Conservation (phyloP, 495 filamentous ascomycete genomes). For the Evernia prunastri region DNA sequence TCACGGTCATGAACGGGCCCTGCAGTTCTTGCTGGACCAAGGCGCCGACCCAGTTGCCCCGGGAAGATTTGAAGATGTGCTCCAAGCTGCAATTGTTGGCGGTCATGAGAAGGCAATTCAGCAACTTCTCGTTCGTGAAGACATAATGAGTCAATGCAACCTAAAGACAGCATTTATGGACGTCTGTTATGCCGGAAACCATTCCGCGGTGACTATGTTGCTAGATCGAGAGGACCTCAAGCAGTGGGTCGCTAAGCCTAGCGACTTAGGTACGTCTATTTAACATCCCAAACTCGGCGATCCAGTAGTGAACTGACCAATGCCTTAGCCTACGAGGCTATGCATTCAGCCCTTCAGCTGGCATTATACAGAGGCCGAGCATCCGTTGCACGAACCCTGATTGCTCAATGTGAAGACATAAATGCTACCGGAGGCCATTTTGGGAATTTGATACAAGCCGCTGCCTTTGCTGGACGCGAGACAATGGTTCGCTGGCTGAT, state of each 20-base stretch:
- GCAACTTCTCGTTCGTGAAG: not conserved
- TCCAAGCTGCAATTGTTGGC: constrained; percentile 6
- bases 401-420: constrained; percentile 8
- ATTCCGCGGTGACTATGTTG: not conserved
- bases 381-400: not conserved
- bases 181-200: constrained; percentile 3
- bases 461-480: constrained; percentile 2
- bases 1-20: constrained; percentile 1
- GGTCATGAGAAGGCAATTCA: not conserved
- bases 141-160: not conserved
- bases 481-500: constrained; percentile 10
- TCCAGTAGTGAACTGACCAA: not conserved
- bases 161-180: not conserved
- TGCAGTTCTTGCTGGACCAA: constrained; percentile 7
- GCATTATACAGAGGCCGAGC: constrained; percentile 7
- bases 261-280: not conserved
- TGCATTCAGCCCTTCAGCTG: constrained; percentile 2
- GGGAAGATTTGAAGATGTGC: constrained; percentile 5
- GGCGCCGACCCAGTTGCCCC: constrained; percentile 1
- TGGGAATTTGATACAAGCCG: constrained; percentile 6
- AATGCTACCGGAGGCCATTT: constrained; percentile 8
- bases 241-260: not conserved
- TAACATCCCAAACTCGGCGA: not conserved
- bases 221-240: constrained; percentile 4
- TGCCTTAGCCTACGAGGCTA: not conserved